A percentile compares a stretch with the other conserved stretches of the same genome.
phyloP scores from a whole-genome alignment of 768 basidiomycete species.

The Hemileccinum rubropunctum region DNA sequence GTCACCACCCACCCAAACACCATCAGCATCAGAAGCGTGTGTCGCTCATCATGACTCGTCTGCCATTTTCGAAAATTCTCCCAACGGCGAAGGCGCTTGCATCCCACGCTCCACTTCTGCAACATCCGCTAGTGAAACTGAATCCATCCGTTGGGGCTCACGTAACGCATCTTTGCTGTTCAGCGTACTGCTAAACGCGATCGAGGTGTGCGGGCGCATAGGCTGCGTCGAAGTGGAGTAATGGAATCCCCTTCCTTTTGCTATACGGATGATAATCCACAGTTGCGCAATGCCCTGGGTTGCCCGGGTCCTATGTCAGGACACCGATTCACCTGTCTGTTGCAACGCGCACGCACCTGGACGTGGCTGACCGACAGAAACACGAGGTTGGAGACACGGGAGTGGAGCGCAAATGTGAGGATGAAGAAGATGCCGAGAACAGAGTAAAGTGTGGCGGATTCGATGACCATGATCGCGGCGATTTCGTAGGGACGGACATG shows the following conservation, averaged over 20 bases:
- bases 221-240: background rate
- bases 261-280: slow-evolving; percentile 37
- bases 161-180: background rate
- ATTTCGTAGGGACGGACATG: slow-evolving; percentile 24
- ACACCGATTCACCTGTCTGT: too few species aligned
- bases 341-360: slow-evolving; percentile 20
- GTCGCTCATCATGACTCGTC: too few species aligned
- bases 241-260: slow-evolving; percentile 25
- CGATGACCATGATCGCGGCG: slow-evolving; percentile 33
- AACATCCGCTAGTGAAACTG: background rate
- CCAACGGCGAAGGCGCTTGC: background rate
- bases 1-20: too few species aligned
- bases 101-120: background rate
- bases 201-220: background rate
- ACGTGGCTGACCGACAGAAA: slow-evolving; percentile 33
- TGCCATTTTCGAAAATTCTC: too few species aligned
- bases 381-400: slow-evolving; percentile 30
- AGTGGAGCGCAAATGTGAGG: slow-evolving; percentile 24
- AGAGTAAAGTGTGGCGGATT: slow-evolving; percentile 33
- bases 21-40: too few species aligned
- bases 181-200: slow-evolving; percentile 5
- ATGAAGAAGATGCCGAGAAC: slow-evolving; percentile 31
- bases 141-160: background rate
- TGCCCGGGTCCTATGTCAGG: background rate
- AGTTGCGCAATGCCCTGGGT: slow-evolving; percentile 31